These are phyloP conservation scores for Myrica gale DNA, from an alignment of 306 rosid species.

Conservation along the genomic window DNA sequence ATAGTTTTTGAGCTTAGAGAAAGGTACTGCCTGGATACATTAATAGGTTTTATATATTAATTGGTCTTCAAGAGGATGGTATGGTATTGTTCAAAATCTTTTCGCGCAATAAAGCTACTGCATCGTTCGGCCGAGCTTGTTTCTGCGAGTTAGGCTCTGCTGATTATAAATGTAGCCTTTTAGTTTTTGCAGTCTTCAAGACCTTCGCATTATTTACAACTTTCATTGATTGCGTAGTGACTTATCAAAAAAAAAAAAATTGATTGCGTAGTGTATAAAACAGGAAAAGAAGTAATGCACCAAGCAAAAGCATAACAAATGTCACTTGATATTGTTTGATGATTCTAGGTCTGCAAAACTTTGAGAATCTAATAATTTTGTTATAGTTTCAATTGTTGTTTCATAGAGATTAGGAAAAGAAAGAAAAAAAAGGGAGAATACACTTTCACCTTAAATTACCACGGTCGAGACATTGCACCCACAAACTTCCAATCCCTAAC, in stretches of 20 bases:
- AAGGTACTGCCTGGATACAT: background rate
- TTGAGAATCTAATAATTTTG: background rate
- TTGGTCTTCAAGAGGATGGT: background rate
- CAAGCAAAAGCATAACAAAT: background rate
- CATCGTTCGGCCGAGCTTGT: background rate
- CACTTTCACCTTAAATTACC: too few species aligned
- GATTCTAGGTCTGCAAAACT: background rate
- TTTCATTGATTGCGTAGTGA: background rate
- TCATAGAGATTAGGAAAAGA: background rate
- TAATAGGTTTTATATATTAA: background rate
- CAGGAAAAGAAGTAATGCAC: background rate
- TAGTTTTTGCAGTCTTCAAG: background rate
- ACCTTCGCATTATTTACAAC: background rate
- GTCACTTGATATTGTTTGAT: too few species aligned
- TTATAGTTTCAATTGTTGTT: background rate
- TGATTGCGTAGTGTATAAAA: background rate
- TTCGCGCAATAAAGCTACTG: background rate
- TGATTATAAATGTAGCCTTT: background rate
- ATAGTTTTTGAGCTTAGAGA: background rate
- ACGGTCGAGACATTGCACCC: too few species aligned
- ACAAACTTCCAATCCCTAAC: too few species aligned
- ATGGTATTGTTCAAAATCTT: background rate
- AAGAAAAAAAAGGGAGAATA: too few species aligned
- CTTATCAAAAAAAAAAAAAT: too few species aligned
- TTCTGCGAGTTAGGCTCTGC: background rate